Conservation (phyloP, 148 eudicot genomes). For the Gaultheria prostrata region DNA sequence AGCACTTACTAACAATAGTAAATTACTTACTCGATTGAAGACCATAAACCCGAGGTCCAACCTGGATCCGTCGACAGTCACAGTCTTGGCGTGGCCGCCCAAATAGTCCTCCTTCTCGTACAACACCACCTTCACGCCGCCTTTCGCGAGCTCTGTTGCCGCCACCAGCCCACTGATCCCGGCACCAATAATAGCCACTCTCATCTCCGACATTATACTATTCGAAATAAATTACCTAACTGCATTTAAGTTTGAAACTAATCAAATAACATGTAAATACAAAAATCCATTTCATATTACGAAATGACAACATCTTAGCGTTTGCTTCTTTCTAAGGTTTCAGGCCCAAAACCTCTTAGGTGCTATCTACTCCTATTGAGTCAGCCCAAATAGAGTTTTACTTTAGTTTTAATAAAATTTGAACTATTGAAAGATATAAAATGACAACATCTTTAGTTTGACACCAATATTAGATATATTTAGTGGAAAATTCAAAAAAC, state of each 20-base stretch:
- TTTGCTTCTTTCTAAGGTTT: no score
- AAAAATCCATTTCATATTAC: background rate
- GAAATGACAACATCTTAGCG: no score
- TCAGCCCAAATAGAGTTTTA: no score
- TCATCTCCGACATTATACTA: slow-evolving; percentile 35
- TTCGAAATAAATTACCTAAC: background rate
- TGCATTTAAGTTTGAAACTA: background rate
- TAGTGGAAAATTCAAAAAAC: no score
- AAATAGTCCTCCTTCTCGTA: slow-evolving; percentile 67
- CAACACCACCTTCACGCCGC: slow-evolving; percentile 58
- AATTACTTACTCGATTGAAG: slow-evolving; percentile 63
- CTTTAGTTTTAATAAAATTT: no score
- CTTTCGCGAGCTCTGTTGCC: slow-evolving; percentile 63
- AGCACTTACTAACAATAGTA: background rate
- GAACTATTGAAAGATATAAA: no score
- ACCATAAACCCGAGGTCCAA: slow-evolving; percentile 94
- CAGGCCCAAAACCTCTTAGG: no score
- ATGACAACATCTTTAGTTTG: no score
- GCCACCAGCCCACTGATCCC: slow-evolving; percentile 85
- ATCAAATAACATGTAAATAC: background rate
- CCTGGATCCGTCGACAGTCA: slow-evolving; percentile 48
- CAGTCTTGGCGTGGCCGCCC: slow-evolving; percentile 86
- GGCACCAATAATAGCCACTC: slow-evolving; percentile 78
- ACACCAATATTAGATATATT: no score
- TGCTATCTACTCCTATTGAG: no score